Evolutionary conservation across 75 land plant genomes (phyloP), one percentile per base, ranked within the genome.

Genomic region (Chamaecyparis obtusa): DNA sequence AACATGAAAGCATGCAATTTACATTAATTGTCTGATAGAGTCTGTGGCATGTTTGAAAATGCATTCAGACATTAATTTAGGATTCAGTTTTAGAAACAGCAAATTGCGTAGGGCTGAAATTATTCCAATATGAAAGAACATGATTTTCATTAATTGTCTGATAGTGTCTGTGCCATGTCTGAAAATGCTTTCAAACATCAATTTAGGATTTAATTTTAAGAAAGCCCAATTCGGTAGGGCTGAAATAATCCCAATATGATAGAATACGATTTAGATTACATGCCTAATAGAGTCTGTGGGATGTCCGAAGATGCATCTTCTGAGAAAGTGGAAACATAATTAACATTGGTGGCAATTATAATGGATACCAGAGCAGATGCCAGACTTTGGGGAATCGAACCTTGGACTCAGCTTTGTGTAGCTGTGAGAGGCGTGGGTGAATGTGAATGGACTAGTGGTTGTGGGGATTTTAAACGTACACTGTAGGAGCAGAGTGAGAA

Each of bases 211-310:
- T n/a, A 24, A 21, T 44, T 27, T 17, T 41, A 41, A 43, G 54
- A 24, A 39, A 11, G 17, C 11, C 6, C 55, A 51, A 11, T 2
- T 51, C 15, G 3, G 55, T 51, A 2, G 55, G 55, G 3, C 55
- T 76, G 21, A 86, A 14, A 71, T 24, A 1, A 13, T 33, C 3
- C n/a, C 27, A 33, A 32, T 24, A 32, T 33, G 76, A 33, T 13
- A 32, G 16, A 11, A 33, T 13, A 11, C 1, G 16, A 74, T 33
- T 74, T n/a, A 87, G 0, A 10, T 19, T 85, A 69, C 69, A 81
- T 89, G 39, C 93, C 92, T 2, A 93, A 94, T 5, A 94, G 90
- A 3, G 90, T 88, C 86, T 90, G 93, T 0, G 95, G 95, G 0
- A 94, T 86, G 88, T 94, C 90, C 30, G 89, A 84, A 0, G 93